phyloP scores from a whole-genome alignment of 1,284 basidiomycete genomes.

The Rhodotorula sp. region DNA sequence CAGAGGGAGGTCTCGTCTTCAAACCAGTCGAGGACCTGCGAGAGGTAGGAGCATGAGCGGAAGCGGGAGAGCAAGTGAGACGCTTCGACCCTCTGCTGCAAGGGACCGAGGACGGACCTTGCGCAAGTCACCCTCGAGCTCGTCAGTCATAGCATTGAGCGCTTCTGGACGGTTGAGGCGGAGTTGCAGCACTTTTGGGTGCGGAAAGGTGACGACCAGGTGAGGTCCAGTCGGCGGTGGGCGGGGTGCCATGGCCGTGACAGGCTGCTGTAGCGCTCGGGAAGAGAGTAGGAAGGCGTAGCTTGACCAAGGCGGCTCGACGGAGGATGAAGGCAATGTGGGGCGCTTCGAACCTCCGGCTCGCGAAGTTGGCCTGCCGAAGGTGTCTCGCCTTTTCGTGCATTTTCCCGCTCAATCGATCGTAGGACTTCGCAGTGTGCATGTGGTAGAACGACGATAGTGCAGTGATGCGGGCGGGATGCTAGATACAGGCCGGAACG shows the following conservation, averaged over 20 bases:
- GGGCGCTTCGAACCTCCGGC: not conserved
- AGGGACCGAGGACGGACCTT: conserved; percentile 1
- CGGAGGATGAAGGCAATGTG: not conserved
- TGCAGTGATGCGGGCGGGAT: too few species aligned
- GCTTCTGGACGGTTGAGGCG: conserved; percentile 71
- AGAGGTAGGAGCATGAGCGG: not conserved
- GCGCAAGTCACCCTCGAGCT: conserved; percentile 14
- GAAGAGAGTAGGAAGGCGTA: not conserved
- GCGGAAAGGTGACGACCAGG: conserved; percentile 63
- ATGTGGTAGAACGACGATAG: too few species aligned
- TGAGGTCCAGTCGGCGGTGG: conserved; percentile 44
- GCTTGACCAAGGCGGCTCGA: not conserved
- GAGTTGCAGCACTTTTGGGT: conserved; percentile 67
- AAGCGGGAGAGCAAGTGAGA: not conserved
- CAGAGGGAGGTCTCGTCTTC: conserved; percentile 71
- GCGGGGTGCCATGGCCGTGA: not conserved
- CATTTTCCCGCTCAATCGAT: too few species aligned
- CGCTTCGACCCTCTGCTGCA: too few species aligned
- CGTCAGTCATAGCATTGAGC: conserved; percentile 67
- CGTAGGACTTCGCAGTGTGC: too few species aligned
- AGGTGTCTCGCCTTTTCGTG: too few species aligned
- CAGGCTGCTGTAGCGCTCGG: not conserved
- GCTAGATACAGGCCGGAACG: too few species aligned
- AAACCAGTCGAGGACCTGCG: conserved; percentile 65
- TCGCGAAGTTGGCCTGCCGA: not conserved